Evolutionary conservation across 371 early-diverging fungal genomes (phyloP).

Genomic region (Rhizopus arrhizus): DNA sequence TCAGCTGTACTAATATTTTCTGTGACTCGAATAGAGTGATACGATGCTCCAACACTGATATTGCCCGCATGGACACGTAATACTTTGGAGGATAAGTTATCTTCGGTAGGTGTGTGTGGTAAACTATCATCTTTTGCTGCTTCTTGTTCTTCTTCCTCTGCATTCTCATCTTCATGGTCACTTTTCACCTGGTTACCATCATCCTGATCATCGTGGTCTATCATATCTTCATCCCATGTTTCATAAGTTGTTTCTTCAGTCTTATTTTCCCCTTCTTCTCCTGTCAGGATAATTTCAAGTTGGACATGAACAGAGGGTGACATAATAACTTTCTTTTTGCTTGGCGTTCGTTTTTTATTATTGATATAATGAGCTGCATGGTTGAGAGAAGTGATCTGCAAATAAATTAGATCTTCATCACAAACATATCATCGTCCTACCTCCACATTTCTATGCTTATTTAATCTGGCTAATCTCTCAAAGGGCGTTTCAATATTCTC

Average conservation of each 20-base stretch:
- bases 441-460: conserved; percentile 78
- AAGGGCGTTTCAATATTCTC: conserved; percentile 90
- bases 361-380: conserved; percentile 27
- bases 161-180: conserved; percentile 11
- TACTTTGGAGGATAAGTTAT: conserved; percentile 16
- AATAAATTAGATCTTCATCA: background rate
- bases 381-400: conserved; percentile 28
- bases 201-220: conserved; percentile 18
- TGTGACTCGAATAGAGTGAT: conserved; percentile 54
- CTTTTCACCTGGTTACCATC: background rate
- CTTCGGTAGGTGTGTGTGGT: background rate
- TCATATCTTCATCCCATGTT: conserved; percentile 34
- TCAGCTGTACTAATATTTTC: conserved; percentile 47
- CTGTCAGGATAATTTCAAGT: conserved; percentile 23
- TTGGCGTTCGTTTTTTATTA: conserved; percentile 1
- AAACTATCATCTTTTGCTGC: background rate
- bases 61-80: conserved; percentile 56
- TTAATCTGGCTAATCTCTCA: conserved; percentile 87
- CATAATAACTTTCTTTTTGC: conserved; percentile 17
- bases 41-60: conserved; percentile 53
- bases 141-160: conserved; percentile 5
- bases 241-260: conserved; percentile 32
- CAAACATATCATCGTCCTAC: conserved; percentile 12
- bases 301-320: conserved; percentile 29
- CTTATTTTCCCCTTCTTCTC: conserved; percentile 26